Base-by-base conservation (phyloP, 352 stramenopile genomes). In the Globisporangium rhizosaccharum region DNA sequence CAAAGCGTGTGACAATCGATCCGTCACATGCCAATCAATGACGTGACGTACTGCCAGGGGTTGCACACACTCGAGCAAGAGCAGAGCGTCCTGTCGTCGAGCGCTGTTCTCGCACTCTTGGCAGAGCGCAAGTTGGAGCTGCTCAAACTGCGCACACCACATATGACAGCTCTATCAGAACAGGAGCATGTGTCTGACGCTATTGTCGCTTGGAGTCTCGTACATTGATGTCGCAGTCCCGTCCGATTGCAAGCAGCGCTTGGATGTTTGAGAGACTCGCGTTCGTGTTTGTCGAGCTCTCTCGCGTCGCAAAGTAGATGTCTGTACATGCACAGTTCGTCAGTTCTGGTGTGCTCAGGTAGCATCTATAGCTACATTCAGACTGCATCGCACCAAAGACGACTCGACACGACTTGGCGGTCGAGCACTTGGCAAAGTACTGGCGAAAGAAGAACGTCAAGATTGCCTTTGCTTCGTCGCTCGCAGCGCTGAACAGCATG, bases 351-450 rank as follows among this genome's bases (percentile, higher is more conserved):
- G 30, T 36, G 30, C 9, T 36, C 30, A 36, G 6, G 6, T 9
- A 9, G 30, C 30, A 9, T 9, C 30, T 10, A 36, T 36, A 5
- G 30, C 30, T 5, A 36, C 5, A 36, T 36, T 36, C 30, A 9
- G 5, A 10, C 30, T 36, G 30, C 30, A 36, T 36, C 30, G 20
- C n/a, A 56, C 51, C 51, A 17, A 56, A 56, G 1, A 56, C 28
- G 26, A 44, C 26, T 15, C 51, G 51, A 33, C 51, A 45, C 15
- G n/a, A 15, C 33, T 44, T 56, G 36, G 10, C n/a, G 4, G 36
- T 47, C 11, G 51, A 18, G 51, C 51, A 52, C 53, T 58, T 58
- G 23, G 26, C 26, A 54, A 61, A 61, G 45, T 61, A 61, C 30
- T 61, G 55, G 46, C 55, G 55, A 17, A 61, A 61, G 25, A 61